These are phyloP conservation scores for Backusella psychrophila DNA, from an alignment of 192 early-diverging fungal genomes.

Conservation along the genomic window DNA sequence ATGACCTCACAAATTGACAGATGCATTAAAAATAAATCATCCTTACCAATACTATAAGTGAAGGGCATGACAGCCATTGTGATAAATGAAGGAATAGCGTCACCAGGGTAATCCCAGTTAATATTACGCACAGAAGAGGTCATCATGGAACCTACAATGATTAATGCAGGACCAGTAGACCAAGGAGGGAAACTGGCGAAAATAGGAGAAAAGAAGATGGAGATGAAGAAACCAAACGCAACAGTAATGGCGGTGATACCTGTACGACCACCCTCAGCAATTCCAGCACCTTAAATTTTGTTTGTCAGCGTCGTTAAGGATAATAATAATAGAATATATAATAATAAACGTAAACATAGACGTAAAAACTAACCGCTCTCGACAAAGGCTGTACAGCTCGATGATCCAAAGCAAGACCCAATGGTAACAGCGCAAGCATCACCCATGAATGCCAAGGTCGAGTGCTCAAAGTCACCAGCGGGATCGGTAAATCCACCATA, in stretches of 20 bases:
- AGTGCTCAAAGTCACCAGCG: constrained; percentile 74
- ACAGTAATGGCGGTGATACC: constrained; percentile 70
- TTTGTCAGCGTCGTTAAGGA: no score
- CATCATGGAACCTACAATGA: constrained; percentile 81
- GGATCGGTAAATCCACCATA: constrained; percentile 78
- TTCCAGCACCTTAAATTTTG: constrained; percentile 57
- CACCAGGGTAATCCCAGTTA: constrained; percentile 78
- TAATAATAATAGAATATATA: no score
- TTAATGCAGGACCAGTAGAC: constrained; percentile 80
- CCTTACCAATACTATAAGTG: constrained; percentile 53
- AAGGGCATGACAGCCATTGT: constrained; percentile 76
- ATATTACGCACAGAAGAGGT: constrained; percentile 62
- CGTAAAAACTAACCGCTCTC: constrained; percentile 30
- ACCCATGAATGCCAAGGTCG: constrained; percentile 68
- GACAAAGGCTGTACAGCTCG: constrained; percentile 68
- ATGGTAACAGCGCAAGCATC: constrained; percentile 65
- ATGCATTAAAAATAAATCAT: no score
- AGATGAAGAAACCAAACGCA: constrained; percentile 69
- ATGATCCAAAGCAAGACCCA: constrained; percentile 71
- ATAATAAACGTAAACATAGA: no score
- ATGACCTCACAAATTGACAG: neutral
- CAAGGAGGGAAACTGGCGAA: constrained; percentile 82
- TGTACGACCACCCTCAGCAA: constrained; percentile 79
- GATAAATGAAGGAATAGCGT: constrained; percentile 74
- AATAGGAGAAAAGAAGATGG: constrained; percentile 80